Conservation (phyloP, 768 basidiomycete species). For the Vararia minispora region DNA sequence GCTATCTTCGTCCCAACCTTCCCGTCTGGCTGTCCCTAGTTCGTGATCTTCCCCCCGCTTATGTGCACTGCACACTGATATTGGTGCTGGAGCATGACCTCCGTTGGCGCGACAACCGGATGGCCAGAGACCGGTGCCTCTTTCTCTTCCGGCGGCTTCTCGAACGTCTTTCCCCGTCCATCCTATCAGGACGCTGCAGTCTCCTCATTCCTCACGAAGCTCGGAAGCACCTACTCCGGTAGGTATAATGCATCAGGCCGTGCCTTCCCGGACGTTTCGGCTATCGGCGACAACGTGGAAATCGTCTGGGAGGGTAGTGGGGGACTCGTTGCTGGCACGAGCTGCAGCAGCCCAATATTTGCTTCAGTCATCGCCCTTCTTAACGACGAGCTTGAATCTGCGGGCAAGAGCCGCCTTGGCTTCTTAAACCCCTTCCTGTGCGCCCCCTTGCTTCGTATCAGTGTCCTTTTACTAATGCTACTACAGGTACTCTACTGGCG, state of each 20-base stretch:
- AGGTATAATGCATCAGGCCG: constrained; percentile 27
- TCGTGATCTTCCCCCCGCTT: no score
- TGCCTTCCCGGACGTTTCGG: constrained; percentile 37
- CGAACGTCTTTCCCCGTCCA: constrained; percentile 21
- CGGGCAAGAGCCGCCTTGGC: constrained; percentile 20
- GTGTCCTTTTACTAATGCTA: no score
- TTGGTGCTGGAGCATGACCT: constrained; percentile 19
- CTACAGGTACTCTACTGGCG: constrained; percentile 17
- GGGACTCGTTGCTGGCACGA: constrained; percentile 21
- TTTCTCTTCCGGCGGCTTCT: constrained; percentile 27
- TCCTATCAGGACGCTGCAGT: constrained; percentile 30
- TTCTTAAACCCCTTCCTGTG: constrained; percentile 25
- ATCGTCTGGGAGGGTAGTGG: constrained; percentile 14
- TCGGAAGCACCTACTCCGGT: constrained; percentile 20
- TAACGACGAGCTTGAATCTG: constrained; percentile 22
- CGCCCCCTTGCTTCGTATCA: no score
- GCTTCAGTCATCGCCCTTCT: constrained; percentile 23
- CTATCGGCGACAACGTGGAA: constrained; percentile 23
- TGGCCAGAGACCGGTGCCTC: constrained; percentile 20
- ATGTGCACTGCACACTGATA: no score
- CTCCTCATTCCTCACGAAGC: constrained; percentile 22
- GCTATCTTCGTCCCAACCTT: constrained; percentile 24
- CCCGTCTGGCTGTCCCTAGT: constrained; percentile 26
- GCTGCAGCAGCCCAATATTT: constrained; percentile 23
- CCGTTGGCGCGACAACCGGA: constrained; percentile 24